phyloP scores from a whole-genome alignment of 1,284 basidiomycete species.

The Moesziomyces aphidis region DNA sequence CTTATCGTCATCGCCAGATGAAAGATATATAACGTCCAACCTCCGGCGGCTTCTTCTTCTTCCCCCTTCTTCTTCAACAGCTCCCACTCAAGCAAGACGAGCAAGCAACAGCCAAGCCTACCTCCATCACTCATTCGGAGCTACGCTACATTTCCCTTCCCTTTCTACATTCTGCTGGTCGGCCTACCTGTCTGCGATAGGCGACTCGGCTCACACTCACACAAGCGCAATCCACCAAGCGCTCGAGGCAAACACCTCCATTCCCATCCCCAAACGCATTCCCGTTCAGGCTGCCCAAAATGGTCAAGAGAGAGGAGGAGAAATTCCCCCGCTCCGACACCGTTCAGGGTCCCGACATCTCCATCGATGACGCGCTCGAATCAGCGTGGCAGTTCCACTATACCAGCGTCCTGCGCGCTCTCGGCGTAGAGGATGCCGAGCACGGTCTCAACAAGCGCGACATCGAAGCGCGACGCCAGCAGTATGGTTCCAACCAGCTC shows the following conservation, averaged over 20 bases:
- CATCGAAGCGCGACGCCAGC: conserved; percentile 41
- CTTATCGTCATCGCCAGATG: conserved; percentile 1
- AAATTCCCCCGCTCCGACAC: conserved; percentile 47
- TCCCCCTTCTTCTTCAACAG: conserved; percentile 19
- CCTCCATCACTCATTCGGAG: neutral
- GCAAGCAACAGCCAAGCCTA: neutral
- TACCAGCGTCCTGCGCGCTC: conserved; percentile 42
- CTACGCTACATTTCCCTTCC: neutral
- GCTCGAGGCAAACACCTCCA: too few species aligned
- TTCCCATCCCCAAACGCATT: too few species aligned
- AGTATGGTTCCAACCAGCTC: conserved; percentile 63
- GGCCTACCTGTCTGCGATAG: conserved; percentile 45
- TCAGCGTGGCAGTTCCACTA: conserved; percentile 47
- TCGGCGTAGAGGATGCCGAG: conserved; percentile 45
- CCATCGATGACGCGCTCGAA: conserved; percentile 32
- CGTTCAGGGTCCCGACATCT: conserved; percentile 44
- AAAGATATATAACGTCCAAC: conserved; percentile 34
- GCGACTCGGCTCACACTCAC: conserved; percentile 12
- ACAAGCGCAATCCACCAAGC: neutral
- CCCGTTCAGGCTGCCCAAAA: conserved; percentile 13
- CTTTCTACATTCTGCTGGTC: neutral
- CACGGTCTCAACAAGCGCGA: conserved; percentile 54
- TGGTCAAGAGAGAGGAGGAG: conserved; percentile 39
- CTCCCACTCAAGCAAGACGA: conserved; percentile 11
- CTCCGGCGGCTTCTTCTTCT: conserved; percentile 42